Evolutionary conservation across 495 filamentous ascomycete genomes (phyloP).

Genomic region (Aspergillus ellipticus): DNA sequence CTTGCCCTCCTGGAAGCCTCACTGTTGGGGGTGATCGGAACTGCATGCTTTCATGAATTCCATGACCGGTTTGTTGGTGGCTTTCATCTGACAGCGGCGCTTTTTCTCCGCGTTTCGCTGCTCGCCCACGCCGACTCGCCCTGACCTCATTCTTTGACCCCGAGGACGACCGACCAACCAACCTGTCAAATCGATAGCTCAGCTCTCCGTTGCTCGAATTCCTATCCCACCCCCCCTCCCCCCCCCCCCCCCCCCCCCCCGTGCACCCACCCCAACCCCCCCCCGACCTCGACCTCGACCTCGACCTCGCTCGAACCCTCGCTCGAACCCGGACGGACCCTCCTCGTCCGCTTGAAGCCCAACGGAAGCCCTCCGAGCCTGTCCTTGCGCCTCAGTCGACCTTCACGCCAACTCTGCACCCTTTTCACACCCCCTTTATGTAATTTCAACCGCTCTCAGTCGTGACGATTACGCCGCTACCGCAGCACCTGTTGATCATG

Average conservation of each 20-base stretch:
- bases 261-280: slow-evolving; percentile 1
- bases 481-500: slow-evolving; percentile 20
- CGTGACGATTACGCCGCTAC: slow-evolving; percentile 1
- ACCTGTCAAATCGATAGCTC: slow-evolving; percentile 20
- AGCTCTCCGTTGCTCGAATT: slow-evolving; percentile 4
- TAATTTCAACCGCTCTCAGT: background rate
- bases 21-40: background rate
- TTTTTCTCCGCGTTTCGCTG: slow-evolving; percentile 23
- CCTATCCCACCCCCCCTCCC: background rate
- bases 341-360: slow-evolving; percentile 13
- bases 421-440: background rate
- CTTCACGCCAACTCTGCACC: background rate
- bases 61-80: background rate
- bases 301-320: slow-evolving; percentile 8
- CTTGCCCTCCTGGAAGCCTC: background rate
- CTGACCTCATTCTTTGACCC: slow-evolving; percentile 7
- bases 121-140: slow-evolving; percentile 8
- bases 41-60: background rate
- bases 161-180: slow-evolving; percentile 10
- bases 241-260: slow-evolving; percentile 4
- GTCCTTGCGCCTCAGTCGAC: slow-evolving; percentile 13
- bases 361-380: slow-evolving; percentile 13
- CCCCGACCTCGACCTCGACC: slow-evolving; percentile 1
- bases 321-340: slow-evolving; percentile 6
- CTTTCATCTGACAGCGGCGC: slow-evolving; percentile 14